Conservation (phyloP, 2,329 filamentous ascomycete species). For the Cladophialophora yegresii region DNA sequence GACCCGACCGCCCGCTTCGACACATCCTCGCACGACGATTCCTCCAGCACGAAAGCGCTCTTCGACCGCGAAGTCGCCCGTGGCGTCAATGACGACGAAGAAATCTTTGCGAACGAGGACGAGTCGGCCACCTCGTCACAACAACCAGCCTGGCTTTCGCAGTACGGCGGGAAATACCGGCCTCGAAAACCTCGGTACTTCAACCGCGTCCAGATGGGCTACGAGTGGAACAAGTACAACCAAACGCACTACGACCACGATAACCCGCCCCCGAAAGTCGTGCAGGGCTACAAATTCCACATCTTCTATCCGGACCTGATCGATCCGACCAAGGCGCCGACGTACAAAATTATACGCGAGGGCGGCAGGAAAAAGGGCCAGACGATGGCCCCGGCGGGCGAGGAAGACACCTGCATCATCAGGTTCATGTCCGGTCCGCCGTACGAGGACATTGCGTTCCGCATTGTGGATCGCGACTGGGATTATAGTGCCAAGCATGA, state of each 20-base stretch:
- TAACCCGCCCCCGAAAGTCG: slow-evolving; percentile 95
- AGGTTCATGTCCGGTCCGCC: slow-evolving; percentile 93
- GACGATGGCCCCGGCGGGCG: slow-evolving; percentile 87
- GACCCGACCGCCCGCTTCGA: slow-evolving; percentile 38
- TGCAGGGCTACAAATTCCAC: slow-evolving; percentile 99
- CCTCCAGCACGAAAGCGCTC: slow-evolving; percentile 69
- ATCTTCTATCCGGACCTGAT: slow-evolving; percentile 98
- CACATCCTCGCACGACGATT: slow-evolving; percentile 18
- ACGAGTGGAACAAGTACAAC: slow-evolving; percentile 99
- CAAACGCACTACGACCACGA: slow-evolving; percentile 99
- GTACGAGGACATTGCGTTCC: slow-evolving; percentile 95
- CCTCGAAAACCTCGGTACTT: slow-evolving; percentile 95
- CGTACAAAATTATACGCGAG: slow-evolving; percentile 93
- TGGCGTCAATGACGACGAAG: slow-evolving; percentile 89
- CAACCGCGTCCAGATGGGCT: slow-evolving; percentile 97
- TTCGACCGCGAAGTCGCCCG: slow-evolving; percentile 92
- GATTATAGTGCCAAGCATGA: slow-evolving; percentile 96
- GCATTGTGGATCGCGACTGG: slow-evolving; percentile 98
- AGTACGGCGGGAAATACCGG: slow-evolving; percentile 67
- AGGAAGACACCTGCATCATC: slow-evolving; percentile 96
- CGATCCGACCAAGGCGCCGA: slow-evolving; percentile 90
- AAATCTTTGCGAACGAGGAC: slow-evolving; percentile 89
- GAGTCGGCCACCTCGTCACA: slow-evolving; percentile 47
- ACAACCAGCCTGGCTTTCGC: slow-evolving; percentile 54
- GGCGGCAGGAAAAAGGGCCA: slow-evolving; percentile 85